Evolutionary conservation across 2,329 filamentous ascomycete genomes (phyloP).

Genomic region (Cyclaneusma minus): DNA sequence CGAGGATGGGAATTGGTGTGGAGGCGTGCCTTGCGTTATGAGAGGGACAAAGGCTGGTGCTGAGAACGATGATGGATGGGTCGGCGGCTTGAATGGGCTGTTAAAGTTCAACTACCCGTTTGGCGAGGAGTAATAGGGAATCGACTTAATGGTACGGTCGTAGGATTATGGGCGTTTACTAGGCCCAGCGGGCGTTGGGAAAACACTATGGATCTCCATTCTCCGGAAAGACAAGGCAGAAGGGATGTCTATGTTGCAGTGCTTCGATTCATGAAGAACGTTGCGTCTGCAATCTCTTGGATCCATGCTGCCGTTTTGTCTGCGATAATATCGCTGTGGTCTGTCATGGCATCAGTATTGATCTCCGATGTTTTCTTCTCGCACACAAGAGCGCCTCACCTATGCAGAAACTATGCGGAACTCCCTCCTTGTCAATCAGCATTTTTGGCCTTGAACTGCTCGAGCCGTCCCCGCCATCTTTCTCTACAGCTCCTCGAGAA

Average conservation of each 20-base stretch:
- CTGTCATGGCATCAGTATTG: conserved; percentile 13
- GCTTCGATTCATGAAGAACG: too few species aligned
- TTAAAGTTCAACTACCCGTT: conserved; percentile 98
- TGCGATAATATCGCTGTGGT: conserved; percentile 31
- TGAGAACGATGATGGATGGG: conserved; percentile 82
- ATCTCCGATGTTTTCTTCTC: neutral
- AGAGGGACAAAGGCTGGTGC: conserved; percentile 31
- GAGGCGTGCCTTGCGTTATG: conserved; percentile 87
- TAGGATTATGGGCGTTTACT: too few species aligned
- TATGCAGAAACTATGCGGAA: conserved; percentile 48
- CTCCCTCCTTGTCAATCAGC: conserved; percentile 35
- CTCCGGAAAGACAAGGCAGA: too few species aligned
- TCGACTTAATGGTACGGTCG: too few species aligned
- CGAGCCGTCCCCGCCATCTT: conserved; percentile 15
- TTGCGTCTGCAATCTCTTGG: conserved; percentile 10
- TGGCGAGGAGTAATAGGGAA: conserved; percentile 40
- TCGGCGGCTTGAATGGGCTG: conserved; percentile 81
- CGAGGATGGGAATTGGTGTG: conserved; percentile 34
- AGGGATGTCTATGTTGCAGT: too few species aligned
- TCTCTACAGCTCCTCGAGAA: conserved; percentile 18
- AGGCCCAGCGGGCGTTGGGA: too few species aligned
- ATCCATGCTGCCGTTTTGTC: conserved; percentile 27
- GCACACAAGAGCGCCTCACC: conserved; percentile 20
- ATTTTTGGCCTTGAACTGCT: conserved; percentile 27
- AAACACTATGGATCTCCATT: too few species aligned